Evolutionary conservation across 2,329 filamentous ascomycete genomes (phyloP), one percentile per base, ranked within the genome.

Genomic region (Thermomyces lanuginosus): DNA sequence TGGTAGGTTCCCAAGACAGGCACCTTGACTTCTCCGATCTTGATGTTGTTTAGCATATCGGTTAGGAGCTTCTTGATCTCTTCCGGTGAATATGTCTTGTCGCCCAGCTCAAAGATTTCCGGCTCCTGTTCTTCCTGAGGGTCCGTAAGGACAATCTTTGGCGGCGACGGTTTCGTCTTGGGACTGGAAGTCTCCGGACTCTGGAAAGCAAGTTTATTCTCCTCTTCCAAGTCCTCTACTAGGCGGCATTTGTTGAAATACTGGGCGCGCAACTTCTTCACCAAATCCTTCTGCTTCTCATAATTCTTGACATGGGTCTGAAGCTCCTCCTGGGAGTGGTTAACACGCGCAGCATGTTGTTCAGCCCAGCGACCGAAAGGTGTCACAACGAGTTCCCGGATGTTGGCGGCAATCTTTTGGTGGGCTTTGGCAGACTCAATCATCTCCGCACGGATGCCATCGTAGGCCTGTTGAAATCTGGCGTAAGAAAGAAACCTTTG

Each of bases 171-270:
- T 57, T 50, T 68, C 64, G 43, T 55, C 35, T 53, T 56, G 3
- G 78, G 76, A 50, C 77, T 83, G 17, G 27, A 9, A n/a, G 64
- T 63, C 34, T 68, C 63, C 4, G 83, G 82, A 38, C 84, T 82
- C 52, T 92, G 83, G 56, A 98, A 98, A 20, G 84, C 89, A 29
- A 98, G 68, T 57, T 98, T 95, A 53, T 93, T 92, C 61, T 98
- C 91, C 56, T 98, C 89, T 51, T 98, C 89, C 34, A 95, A 60
- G 48, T 98, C 89, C 51, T 98, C 91, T 5, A 95, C 77, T 35
- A 93, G 63, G 26, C 91, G 76, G 51, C 89, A 98, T 58, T 95
- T 98, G 64, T 95, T 98, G 67, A 95, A 95, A 58, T 98, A 98
- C 42, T 81, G 79, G 53, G 80, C 92, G 37, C 89, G 74, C 42